Conservation (phyloP, 164 flowering plant genomes). For the Sextonia rubra region DNA sequence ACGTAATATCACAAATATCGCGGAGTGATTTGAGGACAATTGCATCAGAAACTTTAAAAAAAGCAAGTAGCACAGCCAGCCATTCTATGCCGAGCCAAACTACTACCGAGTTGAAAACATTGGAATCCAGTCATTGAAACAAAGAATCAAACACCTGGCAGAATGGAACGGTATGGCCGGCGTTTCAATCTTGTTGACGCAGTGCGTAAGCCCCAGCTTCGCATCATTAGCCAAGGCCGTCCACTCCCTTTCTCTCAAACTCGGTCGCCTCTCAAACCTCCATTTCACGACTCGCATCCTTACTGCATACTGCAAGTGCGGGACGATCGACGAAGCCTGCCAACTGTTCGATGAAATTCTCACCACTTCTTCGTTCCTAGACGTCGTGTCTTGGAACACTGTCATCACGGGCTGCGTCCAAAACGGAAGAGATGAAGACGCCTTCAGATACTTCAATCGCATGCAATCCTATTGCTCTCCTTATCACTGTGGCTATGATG, state of each 20-base stretch:
- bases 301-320: conserved; percentile 9
- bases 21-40: no score
- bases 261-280: conserved; percentile 14
- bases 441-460: conserved; percentile 18
- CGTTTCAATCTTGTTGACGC: neutral
- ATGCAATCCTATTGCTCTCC: conserved; percentile 3
- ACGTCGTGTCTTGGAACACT: conserved; percentile 20
- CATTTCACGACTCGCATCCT: conserved; percentile 8
- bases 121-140: no score
- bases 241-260: conserved; percentile 15
- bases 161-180: conserved; percentile 12
- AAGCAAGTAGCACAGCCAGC: no score
- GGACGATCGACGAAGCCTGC: conserved; percentile 10
- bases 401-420: conserved; percentile 17
- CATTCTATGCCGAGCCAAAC: no score
- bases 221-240: neutral
- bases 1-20: no score
- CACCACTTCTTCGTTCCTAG: neutral
- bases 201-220: conserved; percentile 1
- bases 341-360: conserved; percentile 21
- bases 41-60: no score
- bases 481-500: neutral
- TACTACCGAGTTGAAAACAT: no score
- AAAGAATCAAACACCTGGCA: neutral
- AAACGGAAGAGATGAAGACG: conserved; percentile 14